phyloP scores from a whole-genome alignment of 2,329 filamentous ascomycete species.

The Penicillium psychrosexuale region DNA sequence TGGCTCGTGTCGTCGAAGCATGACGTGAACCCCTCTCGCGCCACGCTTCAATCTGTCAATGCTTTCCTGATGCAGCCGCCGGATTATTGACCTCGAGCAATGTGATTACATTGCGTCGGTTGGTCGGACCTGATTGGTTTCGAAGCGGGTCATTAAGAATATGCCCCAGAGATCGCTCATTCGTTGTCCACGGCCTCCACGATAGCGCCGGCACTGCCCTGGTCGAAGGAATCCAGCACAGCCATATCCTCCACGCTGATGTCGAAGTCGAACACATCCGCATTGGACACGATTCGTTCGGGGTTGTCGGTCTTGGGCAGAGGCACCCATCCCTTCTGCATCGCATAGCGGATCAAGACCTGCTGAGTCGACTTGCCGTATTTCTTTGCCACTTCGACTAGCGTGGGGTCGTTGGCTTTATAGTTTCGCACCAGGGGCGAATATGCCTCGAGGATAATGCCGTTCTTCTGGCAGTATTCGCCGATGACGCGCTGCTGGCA shows the following conservation, averaged over 20 bases:
- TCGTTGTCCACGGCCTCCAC: slow-evolving; percentile 48
- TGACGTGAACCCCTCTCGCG: slow-evolving; percentile 75
- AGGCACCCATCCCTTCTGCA: slow-evolving; percentile 74
- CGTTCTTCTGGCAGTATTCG: slow-evolving; percentile 52
- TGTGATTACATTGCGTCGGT: slow-evolving; percentile 2
- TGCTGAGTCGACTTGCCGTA: slow-evolving; percentile 72
- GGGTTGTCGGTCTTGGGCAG: slow-evolving; percentile 71
- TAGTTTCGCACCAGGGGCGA: slow-evolving; percentile 61
- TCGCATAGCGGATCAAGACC: slow-evolving; percentile 73
- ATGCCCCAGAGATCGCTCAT: slow-evolving; percentile 20
- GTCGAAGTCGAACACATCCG: slow-evolving; percentile 60
- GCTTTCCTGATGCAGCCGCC: slow-evolving; percentile 70
- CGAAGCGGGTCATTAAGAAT: slow-evolving; percentile 9
- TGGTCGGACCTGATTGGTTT: slow-evolving; percentile 7
- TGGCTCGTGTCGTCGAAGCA: slow-evolving; percentile 77
- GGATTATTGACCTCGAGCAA: slow-evolving; percentile 27
- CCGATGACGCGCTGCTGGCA: slow-evolving; percentile 62
- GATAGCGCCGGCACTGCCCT: slow-evolving; percentile 48
- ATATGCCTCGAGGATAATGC: slow-evolving; percentile 55
- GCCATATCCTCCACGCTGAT: slow-evolving; percentile 58
- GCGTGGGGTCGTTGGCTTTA: slow-evolving; percentile 65
- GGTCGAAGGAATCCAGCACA: slow-evolving; percentile 51
- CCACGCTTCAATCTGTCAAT: slow-evolving; percentile 88
- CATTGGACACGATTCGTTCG: slow-evolving; percentile 64
- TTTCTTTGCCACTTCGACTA: slow-evolving; percentile 66